Conservation (phyloP, 2,329 filamentous ascomycete species). For the Annulohypoxylon truncatum region DNA sequence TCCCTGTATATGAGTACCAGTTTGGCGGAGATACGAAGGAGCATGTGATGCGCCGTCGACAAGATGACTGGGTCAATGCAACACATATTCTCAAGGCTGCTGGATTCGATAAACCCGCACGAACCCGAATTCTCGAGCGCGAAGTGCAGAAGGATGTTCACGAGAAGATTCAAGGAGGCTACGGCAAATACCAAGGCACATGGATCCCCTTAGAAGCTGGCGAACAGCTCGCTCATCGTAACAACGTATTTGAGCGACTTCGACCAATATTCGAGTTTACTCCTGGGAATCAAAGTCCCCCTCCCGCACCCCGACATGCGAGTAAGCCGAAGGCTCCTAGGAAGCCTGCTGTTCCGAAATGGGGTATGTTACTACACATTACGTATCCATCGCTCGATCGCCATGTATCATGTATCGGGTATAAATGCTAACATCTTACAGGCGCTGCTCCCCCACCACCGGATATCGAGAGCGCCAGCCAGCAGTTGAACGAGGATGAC, state of each 20-base stretch:
- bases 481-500: slow-evolving; percentile 77
- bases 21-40: slow-evolving; percentile 80
- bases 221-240: slow-evolving; percentile 83
- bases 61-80: slow-evolving; percentile 99
- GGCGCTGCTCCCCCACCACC: slow-evolving; percentile 58
- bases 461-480: slow-evolving; percentile 72
- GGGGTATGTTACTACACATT: slow-evolving; percentile 55
- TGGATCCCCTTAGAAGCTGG: slow-evolving; percentile 93
- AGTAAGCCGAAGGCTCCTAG: slow-evolving; percentile 85
- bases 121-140: slow-evolving; percentile 93
- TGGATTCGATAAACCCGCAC: slow-evolving; percentile 94
- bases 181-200: slow-evolving; percentile 98
- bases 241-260: slow-evolving; percentile 86
- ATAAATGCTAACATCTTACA: slow-evolving; percentile 20
- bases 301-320: slow-evolving; percentile 91
- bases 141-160: slow-evolving; percentile 97
- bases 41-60: slow-evolving; percentile 94
- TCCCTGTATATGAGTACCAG: slow-evolving; percentile 94
- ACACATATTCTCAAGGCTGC: slow-evolving; percentile 98
- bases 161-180: slow-evolving; percentile 98
- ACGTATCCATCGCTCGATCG: slow-evolving; percentile 11
- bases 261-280: slow-evolving; percentile 89
- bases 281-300: slow-evolving; percentile 86
- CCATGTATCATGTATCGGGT: not conserved
- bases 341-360: slow-evolving; percentile 72